Conservation (phyloP, 2,329 filamentous ascomycete species). For the Chaetomiaceae sp. region DNA sequence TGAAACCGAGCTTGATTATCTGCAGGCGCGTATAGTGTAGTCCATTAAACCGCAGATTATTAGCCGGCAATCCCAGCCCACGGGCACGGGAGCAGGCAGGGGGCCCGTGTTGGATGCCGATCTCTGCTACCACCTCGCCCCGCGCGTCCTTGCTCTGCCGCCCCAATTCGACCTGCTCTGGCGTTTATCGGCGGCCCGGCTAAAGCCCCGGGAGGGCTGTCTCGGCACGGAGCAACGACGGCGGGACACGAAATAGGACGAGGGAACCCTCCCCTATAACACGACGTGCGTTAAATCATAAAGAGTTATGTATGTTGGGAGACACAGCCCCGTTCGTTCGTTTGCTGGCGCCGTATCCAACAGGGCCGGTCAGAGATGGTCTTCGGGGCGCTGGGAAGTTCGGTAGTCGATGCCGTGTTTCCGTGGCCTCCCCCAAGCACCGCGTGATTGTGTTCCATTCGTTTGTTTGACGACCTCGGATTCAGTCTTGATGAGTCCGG, state of each 20-base stretch:
- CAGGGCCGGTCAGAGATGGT: background rate
- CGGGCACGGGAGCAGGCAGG: conserved; percentile 4
- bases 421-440: background rate
- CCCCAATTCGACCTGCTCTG: conserved; percentile 6
- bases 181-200: conserved; percentile 7
- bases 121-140: background rate
- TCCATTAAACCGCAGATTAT: conserved; percentile 11
- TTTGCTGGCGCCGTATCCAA: too few relatives aligned
- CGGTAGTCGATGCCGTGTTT: conserved; percentile 5
- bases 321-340: too few relatives aligned
- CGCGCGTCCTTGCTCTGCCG: background rate
- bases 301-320: too few relatives aligned
- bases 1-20: conserved; percentile 20
- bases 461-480: background rate
- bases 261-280: conserved; percentile 1
- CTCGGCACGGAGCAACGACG: conserved; percentile 9
- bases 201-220: conserved; percentile 13
- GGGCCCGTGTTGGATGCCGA: conserved; percentile 7
- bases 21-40: conserved; percentile 10
- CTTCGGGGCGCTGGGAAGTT: background rate
- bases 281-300: background rate
- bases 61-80: conserved; percentile 11
- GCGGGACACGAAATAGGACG: conserved; percentile 5
- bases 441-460: conserved; percentile 2
- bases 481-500: background rate